phyloP scores from a whole-genome alignment of 2,329 filamentous ascomycete species.

The Penicillium oxalicum region DNA sequence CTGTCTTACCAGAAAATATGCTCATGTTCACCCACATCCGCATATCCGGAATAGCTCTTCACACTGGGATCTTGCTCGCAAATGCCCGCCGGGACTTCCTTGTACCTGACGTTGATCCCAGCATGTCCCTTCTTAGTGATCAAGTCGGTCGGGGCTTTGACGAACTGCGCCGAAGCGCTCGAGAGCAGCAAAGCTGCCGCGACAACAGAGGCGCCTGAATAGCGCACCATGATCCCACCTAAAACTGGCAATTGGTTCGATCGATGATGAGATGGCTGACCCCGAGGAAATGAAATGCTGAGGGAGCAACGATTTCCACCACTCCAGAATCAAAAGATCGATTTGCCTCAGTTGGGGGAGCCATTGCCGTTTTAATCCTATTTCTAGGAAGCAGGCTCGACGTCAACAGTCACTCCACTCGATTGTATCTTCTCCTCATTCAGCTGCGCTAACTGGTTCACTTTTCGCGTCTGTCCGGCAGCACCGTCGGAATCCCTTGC shows the following conservation, averaged over 20 bases:
- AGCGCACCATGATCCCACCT: conserved; percentile 3
- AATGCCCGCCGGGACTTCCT: conserved; percentile 15
- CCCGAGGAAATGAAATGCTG: too few species aligned
- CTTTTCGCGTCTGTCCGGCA: too few species aligned
- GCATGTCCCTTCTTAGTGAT: conserved; percentile 14
- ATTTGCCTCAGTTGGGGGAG: neutral
- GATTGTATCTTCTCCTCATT: neutral
- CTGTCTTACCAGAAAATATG: conserved; percentile 17
- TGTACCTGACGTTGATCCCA: conserved; percentile 15
- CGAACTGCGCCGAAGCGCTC: conserved; percentile 11
- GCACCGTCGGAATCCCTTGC: neutral
- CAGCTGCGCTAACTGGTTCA: neutral
- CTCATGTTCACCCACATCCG: conserved; percentile 16
- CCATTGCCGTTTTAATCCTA: neutral
- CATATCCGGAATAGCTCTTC: conserved; percentile 19
- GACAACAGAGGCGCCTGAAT: neutral
- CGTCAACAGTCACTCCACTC: neutral
- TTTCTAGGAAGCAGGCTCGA: neutral
- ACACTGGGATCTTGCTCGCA: conserved; percentile 18
- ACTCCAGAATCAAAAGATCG: neutral
- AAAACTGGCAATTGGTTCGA: neutral
- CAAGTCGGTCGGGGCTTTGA: conserved; percentile 12
- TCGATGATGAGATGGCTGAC: too few species aligned
- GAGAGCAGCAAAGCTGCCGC: conserved; percentile 4
- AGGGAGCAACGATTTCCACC: too few species aligned